phyloP scores from a whole-genome alignment of 441 rosid genomes.

The California macrophylla region DNA sequence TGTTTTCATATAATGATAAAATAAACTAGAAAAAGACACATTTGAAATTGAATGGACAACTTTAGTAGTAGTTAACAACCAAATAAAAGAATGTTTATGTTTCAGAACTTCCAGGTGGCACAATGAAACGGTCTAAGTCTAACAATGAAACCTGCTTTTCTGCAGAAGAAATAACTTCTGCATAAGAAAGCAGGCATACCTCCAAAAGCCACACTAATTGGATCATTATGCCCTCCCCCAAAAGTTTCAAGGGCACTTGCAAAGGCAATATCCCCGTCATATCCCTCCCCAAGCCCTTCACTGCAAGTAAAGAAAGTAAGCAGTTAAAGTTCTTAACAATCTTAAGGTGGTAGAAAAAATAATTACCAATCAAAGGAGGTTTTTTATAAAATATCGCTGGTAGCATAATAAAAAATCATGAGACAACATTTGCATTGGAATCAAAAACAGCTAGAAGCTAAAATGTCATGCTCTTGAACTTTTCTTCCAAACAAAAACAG shows the following conservation, averaged over 20 bases:
- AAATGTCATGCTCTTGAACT: not conserved
- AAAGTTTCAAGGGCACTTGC: slow-evolving; percentile 97
- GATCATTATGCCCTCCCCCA: slow-evolving; percentile 99
- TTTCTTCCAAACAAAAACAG: not conserved
- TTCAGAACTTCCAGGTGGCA: slow-evolving; percentile 3
- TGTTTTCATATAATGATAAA: not conserved
- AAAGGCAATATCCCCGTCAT: slow-evolving; percentile 96
- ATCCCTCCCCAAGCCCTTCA: slow-evolving; percentile 99
- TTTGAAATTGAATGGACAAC: not conserved
- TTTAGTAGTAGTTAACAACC: not conserved
- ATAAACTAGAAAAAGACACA: not conserved
- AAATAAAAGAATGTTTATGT: not conserved
- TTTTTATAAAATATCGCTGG: not conserved
- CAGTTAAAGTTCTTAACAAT: slow-evolving; percentile 9
- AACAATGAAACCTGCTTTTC: not conserved
- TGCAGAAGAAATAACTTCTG: slow-evolving; percentile 11
- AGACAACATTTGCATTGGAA: not conserved
- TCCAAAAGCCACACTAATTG: slow-evolving; percentile 95
- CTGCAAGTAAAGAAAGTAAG: slow-evolving; percentile 37
- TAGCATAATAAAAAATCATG: not conserved
- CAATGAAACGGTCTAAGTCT: not conserved
- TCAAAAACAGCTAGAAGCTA: not conserved
- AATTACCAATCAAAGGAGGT: not conserved
- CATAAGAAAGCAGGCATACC: slow-evolving; percentile 35
- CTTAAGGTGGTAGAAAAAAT: not conserved